Evolutionary conservation across 805 yeast genomes (phyloP), one percentile per base, ranked within the genome.

Genomic region (Starmerella floricola): DNA sequence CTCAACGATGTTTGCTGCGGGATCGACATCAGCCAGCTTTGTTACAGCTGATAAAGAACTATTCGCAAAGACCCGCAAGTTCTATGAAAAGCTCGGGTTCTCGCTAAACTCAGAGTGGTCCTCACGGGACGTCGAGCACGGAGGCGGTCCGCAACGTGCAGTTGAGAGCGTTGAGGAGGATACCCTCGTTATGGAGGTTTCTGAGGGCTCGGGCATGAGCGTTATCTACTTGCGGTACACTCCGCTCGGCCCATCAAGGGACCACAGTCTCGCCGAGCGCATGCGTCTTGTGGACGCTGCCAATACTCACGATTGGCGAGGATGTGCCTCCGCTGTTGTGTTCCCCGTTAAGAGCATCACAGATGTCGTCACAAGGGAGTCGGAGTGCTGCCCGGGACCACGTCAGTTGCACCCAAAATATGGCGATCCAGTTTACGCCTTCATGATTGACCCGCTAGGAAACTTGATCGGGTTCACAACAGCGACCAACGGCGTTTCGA

Each of bases 381-480:
- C 16, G 11, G 41, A 37, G 21, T 10, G 4, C 4, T 29, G 38
- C 36, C 63, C 68, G 12, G 65, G 63, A 42, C 50, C 46, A 8
- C 42, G 43, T 10, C 54, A 48, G 41, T 10, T 19, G 8, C 66
- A 71, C 52, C 95, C 97, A 4, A 76, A 78, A 44, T 81, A 75
- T 36, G 63, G 79, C 42, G 73, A 72, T 42, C 94, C 95, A 4
- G 69, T 72, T 51, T 94, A 84, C 60, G 65, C 81, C 6, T 84
- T 79, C 60, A 71, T 76, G 6, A 57, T 80, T 20, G 96, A 88
- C 59, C 96, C 97, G 8, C 64, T 86, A 49, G 95, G 95, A 16
- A 73, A 74, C 52, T 60, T 86, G 23, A 59, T 87, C 36, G 96
- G 95, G 3, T 85, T 87, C 63, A 76, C 93, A 19, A 30, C 31